Evolutionary conservation across 345 rosid genomes (phyloP).

Genomic region (Salix brachista): DNA sequence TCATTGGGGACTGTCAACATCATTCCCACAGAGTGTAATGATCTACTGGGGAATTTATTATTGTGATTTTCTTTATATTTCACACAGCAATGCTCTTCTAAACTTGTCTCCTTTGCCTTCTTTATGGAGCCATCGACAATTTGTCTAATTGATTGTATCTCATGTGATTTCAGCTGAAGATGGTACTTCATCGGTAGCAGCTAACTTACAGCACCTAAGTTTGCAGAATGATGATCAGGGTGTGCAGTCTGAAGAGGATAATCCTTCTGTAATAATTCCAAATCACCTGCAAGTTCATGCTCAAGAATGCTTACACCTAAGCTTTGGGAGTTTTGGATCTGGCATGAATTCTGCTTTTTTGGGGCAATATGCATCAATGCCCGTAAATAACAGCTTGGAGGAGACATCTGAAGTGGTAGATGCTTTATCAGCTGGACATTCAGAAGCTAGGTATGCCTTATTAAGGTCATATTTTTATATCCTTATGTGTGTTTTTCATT

Average conservation of each 20-base stretch:
- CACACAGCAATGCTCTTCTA: not conserved
- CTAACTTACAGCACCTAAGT: conserved; percentile 52
- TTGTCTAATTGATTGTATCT: not conserved
- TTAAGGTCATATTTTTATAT: not conserved
- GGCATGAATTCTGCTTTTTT: conserved; percentile 43
- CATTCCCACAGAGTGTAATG: not conserved
- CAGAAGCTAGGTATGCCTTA: conserved; percentile 59
- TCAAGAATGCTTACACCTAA: conserved; percentile 80
- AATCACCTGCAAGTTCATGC: conserved; percentile 83
- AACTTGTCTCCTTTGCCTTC: not conserved
- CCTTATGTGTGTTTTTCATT: not conserved
- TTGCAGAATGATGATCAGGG: conserved; percentile 54
- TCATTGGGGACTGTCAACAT: not conserved
- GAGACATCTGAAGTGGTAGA: conserved; percentile 54
- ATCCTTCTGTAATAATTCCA: conserved; percentile 83
- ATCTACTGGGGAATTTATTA: not conserved
- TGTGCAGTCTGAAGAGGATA: conserved; percentile 51
- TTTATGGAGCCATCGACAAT: conserved; percentile 1
- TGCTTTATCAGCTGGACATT: conserved; percentile 41
- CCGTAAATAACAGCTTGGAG: conserved; percentile 53
- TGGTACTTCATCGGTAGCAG: conserved; percentile 44
- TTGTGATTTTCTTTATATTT: not conserved
- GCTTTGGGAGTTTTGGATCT: conserved; percentile 94
- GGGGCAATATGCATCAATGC: conserved; percentile 49
- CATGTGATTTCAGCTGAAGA: conserved; percentile 55